Evolutionary conservation across 2,329 filamentous ascomycete species (phyloP).

Genomic region (Pseudopyricularia cyperi): DNA sequence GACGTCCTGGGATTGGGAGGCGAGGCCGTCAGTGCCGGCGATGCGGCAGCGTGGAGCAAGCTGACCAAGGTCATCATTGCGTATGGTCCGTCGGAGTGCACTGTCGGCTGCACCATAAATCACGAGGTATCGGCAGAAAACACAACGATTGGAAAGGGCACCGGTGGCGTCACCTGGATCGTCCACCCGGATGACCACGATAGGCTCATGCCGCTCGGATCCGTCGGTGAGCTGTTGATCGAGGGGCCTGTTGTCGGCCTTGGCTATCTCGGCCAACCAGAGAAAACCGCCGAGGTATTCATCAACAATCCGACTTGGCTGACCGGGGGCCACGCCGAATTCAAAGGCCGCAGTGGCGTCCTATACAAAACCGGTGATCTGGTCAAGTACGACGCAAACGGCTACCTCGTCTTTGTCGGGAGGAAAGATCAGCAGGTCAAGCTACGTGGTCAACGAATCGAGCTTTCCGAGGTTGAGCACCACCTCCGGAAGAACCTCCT

Average conservation of each 20-base stretch:
- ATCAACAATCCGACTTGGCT: constrained; percentile 1
- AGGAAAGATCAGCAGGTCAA: constrained; percentile 43
- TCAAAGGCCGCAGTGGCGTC: background rate
- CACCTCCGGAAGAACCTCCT: constrained; percentile 8
- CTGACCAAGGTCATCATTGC: constrained; percentile 32
- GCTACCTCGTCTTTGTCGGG: constrained; percentile 26
- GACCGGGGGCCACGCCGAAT: background rate
- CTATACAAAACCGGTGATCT: constrained; percentile 26
- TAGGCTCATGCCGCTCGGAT: constrained; percentile 15
- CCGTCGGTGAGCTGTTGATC: constrained; percentile 21
- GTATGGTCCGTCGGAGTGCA: constrained; percentile 41
- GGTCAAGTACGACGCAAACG: constrained; percentile 20
- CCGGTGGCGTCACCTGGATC: constrained; percentile 9
- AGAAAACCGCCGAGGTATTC: constrained; percentile 1
- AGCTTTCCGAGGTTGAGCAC: constrained; percentile 17
- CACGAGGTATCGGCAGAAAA: constrained; percentile 12
- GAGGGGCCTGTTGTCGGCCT: constrained; percentile 32
- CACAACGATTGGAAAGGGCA: constrained; percentile 8
- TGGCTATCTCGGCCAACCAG: constrained; percentile 23
- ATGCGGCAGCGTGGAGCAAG: constrained; percentile 31
- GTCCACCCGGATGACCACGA: constrained; percentile 14
- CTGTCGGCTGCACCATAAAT: constrained; percentile 23
- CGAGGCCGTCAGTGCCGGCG: constrained; percentile 37
- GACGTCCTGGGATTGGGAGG: constrained; percentile 34
- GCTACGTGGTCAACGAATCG: constrained; percentile 38